Evolutionary conservation across 1,284 basidiomycete genomes (phyloP).

Genomic region (Irpex sp.): DNA sequence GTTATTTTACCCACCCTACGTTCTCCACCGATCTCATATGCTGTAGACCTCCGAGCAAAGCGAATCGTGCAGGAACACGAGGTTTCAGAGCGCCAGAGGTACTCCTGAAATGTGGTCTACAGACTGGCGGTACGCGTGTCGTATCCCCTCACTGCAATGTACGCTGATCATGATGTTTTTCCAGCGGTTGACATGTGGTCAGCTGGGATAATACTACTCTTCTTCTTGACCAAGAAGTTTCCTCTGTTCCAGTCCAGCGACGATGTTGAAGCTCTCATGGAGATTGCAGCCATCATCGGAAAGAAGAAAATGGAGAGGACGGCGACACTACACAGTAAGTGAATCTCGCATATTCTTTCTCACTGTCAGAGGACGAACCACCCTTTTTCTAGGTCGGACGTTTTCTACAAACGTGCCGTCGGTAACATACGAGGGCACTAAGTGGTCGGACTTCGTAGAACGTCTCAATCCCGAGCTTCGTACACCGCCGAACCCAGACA

Average conservation of each 20-base stretch:
- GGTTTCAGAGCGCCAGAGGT: conserved; percentile 98
- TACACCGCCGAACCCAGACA: conserved; percentile 48
- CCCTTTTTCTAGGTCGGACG: conserved; percentile 61
- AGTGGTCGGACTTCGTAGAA: conserved; percentile 73
- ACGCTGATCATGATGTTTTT: background rate
- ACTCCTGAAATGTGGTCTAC: conserved; percentile 90
- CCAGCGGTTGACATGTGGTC: conserved; percentile 97
- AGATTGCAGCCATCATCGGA: conserved; percentile 89
- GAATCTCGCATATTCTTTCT: conserved; percentile 7
- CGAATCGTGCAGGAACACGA: conserved; percentile 94
- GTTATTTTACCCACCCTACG: conserved; percentile 4
- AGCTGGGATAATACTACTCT: conserved; percentile 88
- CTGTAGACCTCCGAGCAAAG: conserved; percentile 79
- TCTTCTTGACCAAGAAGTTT: conserved; percentile 91
- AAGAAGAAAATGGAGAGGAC: conserved; percentile 80
- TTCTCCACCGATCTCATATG: background rate
- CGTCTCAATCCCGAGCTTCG: conserved; percentile 74
- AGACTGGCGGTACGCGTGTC: conserved; percentile 74
- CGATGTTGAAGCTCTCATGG: conserved; percentile 94
- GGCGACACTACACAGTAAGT: conserved; percentile 87
- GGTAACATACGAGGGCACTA: conserved; percentile 58
- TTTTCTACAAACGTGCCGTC: conserved; percentile 85
- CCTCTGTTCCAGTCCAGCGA: conserved; percentile 94
- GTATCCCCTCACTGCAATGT: background rate
- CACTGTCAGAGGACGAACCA: conserved; percentile 2